Evolutionary conservation across 495 filamentous ascomycete genomes (phyloP), one percentile per base, ranked within the genome.

Genomic region (Cairneyella variabilis): DNA sequence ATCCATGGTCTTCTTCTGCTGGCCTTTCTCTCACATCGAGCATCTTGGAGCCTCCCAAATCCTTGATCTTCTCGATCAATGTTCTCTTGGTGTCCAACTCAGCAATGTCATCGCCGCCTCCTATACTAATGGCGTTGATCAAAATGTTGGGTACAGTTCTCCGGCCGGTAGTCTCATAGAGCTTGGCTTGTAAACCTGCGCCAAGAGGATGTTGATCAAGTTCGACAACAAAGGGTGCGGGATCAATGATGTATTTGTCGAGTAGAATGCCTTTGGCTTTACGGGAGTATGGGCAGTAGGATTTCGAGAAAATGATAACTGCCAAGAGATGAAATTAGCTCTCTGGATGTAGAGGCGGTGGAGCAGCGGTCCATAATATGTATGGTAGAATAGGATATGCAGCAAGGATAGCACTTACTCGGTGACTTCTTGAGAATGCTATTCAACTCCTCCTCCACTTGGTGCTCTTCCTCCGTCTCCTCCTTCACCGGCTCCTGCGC

Each of bases 221-320:
- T 72, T 98, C 93, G 17, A 98, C 90, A 21, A 98, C 87, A 63
- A 83, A 86, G 0, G 93, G 93, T 38, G 78, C 64, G 0, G 93
- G 93, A 2, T 82, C 75, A 64, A 97, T 96, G 26, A 74, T 73
- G 71, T 97, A 97, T 57, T 83, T 80, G 3, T 88, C 79, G 22
- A 95, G 75, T 23, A 97, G 80, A 53, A 97, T 82, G 8, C 69
- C 68, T 68, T 98, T 98, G 12, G 92, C 93, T 57, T 77, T 81
- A 54, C 77, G 79, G 39, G 91, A 96, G 72, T 81, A 83, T 0
- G 86, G 89, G 69, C 93, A 98, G 69, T 89, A 95, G 1, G 86
- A 82, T 69, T 97, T 97, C 49, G 90, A 95, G 74, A 97, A 97
- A 47, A 98, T 89, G 62, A 97, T 88, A 44, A 97, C 88, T 91